phyloP scores from a whole-genome alignment of 2,329 filamentous ascomycete genomes.

The Fusarium sacchari region DNA sequence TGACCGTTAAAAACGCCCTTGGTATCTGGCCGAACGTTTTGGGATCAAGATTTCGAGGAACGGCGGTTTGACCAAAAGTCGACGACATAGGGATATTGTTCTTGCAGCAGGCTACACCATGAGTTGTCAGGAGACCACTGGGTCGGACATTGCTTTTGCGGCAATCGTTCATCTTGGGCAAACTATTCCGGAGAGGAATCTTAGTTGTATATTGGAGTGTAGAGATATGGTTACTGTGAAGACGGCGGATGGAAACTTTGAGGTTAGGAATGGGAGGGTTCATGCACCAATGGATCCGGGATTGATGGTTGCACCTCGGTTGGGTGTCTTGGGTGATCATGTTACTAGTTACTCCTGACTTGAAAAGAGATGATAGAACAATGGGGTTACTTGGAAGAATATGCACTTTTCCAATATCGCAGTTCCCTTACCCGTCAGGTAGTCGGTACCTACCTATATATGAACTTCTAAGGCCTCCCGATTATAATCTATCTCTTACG shows the following conservation, averaged over 20 bases:
- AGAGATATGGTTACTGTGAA: slow-evolving; percentile 24
- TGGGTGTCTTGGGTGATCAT: slow-evolving; percentile 32
- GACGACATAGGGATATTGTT: slow-evolving; percentile 29
- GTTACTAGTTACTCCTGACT: slow-evolving; percentile 27
- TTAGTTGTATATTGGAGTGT: slow-evolving; percentile 31
- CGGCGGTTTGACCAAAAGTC: slow-evolving; percentile 27
- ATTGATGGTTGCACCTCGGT: slow-evolving; percentile 12
- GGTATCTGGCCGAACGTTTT: slow-evolving; percentile 30
- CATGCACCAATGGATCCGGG: slow-evolving; percentile 26
- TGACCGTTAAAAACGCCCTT: slow-evolving; percentile 30
- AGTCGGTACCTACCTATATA: background rate
- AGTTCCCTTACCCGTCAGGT: background rate
- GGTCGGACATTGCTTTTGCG: slow-evolving; percentile 31
- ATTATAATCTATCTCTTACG: background rate
- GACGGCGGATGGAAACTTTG: slow-evolving; percentile 32
- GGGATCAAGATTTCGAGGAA: slow-evolving; percentile 36
- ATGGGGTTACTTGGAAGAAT: background rate
- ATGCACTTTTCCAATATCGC: background rate
- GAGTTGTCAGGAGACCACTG: slow-evolving; percentile 30
- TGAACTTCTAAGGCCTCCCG: background rate
- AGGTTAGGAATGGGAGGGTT: slow-evolving; percentile 17
- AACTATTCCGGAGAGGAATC: slow-evolving; percentile 22
- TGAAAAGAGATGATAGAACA: background rate
- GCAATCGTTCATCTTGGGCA: slow-evolving; percentile 32
- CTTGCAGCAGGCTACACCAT: slow-evolving; percentile 32